Conservation (phyloP, 306 rosid species). For the Vigna mungo region DNA sequence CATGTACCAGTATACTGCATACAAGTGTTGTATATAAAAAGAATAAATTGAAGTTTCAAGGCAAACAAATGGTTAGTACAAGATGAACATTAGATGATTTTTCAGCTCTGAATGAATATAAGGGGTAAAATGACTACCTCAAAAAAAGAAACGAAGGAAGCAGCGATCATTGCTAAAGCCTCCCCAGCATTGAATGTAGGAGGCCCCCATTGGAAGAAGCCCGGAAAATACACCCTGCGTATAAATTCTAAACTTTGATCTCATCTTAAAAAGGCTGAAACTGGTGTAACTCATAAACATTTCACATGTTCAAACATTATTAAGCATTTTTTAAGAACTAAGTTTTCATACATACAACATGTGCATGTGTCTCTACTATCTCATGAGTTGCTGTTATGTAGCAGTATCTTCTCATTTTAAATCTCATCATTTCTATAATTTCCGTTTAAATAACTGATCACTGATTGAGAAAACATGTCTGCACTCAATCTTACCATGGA, state of each 20-base stretch:
- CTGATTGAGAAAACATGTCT: neutral
- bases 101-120: neutral
- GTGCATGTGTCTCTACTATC: neutral
- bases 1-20: constrained; percentile 80
- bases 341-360: neutral
- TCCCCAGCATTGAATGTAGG: constrained; percentile 85
- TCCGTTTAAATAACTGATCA: neutral
- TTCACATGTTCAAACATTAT: neutral
- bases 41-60: neutral
- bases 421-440: neutral
- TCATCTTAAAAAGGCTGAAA: neutral
- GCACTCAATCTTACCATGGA: constrained; percentile 62
- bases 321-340: neutral
- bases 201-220: constrained; percentile 89
- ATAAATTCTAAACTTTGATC: neutral
- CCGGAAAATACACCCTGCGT: constrained; percentile 79
- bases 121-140: constrained; percentile 57
- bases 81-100: neutral
- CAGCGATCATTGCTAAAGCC: constrained; percentile 85
- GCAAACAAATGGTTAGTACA: neutral
- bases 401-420: neutral
- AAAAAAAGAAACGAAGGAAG: constrained; percentile 78
- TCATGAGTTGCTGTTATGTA: neutral
- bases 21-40: neutral
- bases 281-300: neutral